Evolutionary conservation across 352 stramenopile species (phyloP).

Genomic region (Phytophthora idaei): DNA sequence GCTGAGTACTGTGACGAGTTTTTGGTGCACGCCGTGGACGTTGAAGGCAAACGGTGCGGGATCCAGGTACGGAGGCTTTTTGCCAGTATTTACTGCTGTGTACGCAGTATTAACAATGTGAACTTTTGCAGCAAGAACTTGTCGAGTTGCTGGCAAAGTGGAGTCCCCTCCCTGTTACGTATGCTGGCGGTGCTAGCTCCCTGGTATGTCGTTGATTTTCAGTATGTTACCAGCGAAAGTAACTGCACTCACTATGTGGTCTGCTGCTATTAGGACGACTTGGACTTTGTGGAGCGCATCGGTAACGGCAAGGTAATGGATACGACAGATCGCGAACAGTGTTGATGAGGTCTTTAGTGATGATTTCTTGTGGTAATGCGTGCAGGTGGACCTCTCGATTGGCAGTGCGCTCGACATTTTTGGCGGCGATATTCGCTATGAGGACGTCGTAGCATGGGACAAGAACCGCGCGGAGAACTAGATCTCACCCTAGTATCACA

Average conservation of each 20-base stretch:
- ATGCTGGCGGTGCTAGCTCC: slow-evolving; percentile 94
- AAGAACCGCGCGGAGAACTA: slow-evolving; percentile 33
- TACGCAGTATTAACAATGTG: background rate
- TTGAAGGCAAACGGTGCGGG: slow-evolving; percentile 95
- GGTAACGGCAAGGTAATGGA: slow-evolving; percentile 82
- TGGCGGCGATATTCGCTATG: slow-evolving; percentile 93
- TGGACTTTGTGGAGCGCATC: slow-evolving; percentile 94
- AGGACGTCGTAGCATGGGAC: slow-evolving; percentile 94
- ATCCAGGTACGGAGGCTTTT: slow-evolving; percentile 73
- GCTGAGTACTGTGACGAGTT: slow-evolving; percentile 97
- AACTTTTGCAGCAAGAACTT: slow-evolving; percentile 88
- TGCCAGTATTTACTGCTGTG: background rate
- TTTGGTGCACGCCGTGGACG: slow-evolving; percentile 98
- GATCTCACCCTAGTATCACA: background rate
- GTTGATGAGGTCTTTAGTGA: background rate
- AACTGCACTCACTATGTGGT: background rate
- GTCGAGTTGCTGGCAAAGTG: slow-evolving; percentile 91
- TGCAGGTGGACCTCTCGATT: slow-evolving; percentile 96
- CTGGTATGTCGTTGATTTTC: slow-evolving; percentile 56
- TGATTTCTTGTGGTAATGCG: background rate
- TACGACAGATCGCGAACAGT: background rate
- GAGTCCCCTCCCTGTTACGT: slow-evolving; percentile 96
- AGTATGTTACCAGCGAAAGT: background rate
- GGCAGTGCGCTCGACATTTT: slow-evolving; percentile 98
- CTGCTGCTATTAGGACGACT: slow-evolving; percentile 76